Conservation (phyloP, 805 yeast species). For the Torulaspora quercuum region DNA sequence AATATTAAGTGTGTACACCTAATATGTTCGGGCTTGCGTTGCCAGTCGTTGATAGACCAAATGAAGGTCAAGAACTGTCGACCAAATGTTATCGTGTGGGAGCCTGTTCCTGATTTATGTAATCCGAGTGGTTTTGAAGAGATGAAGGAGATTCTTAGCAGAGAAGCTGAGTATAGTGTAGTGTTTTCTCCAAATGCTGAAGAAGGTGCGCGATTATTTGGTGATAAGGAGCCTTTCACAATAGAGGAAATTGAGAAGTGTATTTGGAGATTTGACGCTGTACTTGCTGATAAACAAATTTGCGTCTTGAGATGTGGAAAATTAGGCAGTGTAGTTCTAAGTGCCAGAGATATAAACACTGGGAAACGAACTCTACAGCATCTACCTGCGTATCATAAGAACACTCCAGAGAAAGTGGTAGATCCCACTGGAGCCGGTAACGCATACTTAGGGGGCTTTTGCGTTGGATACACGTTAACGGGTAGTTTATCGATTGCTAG, state of each 20-base stretch:
- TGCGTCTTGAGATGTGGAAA: conserved; percentile 72
- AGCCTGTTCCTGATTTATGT: conserved; percentile 82
- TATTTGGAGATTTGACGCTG: conserved; percentile 41
- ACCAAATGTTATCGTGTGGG: conserved; percentile 64
- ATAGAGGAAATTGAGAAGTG: conserved; percentile 42
- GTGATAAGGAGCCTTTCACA: conserved; percentile 43
- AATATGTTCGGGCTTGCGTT: conserved; percentile 68
- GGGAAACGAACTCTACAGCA: conserved; percentile 32
- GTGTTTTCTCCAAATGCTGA: conserved; percentile 75
- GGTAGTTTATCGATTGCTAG: conserved; percentile 53
- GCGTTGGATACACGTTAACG: conserved; percentile 54
- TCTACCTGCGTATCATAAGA: conserved; percentile 73
- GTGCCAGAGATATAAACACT: conserved; percentile 16
- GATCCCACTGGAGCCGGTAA: conserved; percentile 98
- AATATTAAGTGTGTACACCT: conserved; percentile 53
- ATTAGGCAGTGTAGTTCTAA: conserved; percentile 56
- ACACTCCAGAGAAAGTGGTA: conserved; percentile 45
- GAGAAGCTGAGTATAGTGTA: conserved; percentile 13
- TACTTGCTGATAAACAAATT: conserved; percentile 38
- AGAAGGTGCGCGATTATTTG: conserved; percentile 70
- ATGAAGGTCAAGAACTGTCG: conserved; percentile 16
- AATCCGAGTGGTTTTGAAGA: conserved; percentile 45
- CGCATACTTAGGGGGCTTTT: conserved; percentile 78
- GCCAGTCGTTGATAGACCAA: conserved; percentile 44
- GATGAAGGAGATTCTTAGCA: conserved; percentile 19